phyloP scores from a whole-genome alignment of 768 basidiomycete species.

The Kwoniella bestiolae region DNA sequence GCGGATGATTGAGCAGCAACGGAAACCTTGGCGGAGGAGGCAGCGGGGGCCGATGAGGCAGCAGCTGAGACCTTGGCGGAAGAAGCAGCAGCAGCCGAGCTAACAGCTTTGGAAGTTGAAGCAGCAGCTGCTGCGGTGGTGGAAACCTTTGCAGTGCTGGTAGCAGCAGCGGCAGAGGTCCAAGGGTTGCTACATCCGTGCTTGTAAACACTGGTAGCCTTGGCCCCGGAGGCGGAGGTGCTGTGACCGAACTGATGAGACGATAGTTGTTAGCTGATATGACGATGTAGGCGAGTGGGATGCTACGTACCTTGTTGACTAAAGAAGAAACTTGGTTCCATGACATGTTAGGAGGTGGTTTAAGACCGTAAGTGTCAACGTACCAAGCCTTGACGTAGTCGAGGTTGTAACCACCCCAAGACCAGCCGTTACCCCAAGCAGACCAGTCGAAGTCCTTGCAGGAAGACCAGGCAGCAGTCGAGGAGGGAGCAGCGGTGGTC shows the following conservation, averaged over 20 bases:
- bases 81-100: constrained; percentile 2
- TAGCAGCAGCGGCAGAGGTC: constrained; percentile 16
- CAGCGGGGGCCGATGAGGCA: neutral
- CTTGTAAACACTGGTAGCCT: constrained; percentile 20
- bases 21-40: constrained; percentile 7
- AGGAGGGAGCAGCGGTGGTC: constrained; percentile 19
- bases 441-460: constrained; percentile 33
- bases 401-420: constrained; percentile 28
- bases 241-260: constrained; percentile 17
- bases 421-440: constrained; percentile 18
- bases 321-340: constrained; percentile 32
- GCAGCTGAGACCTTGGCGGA: constrained; percentile 1
- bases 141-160: constrained; percentile 9
- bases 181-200: constrained; percentile 29
- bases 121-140: constrained; percentile 12
- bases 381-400: constrained; percentile 33
- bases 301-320: constrained; percentile 12
- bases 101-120: constrained; percentile 18
- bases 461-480: constrained; percentile 17
- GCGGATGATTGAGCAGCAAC: neutral
- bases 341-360: constrained; percentile 25
- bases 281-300: too few relatives aligned
- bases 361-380: constrained; percentile 24
- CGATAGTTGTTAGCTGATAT: too few relatives aligned
- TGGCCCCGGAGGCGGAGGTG: constrained; percentile 15